Base-by-base conservation (phyloP, 139 green algal species). In the Desmodesmus armatus region DNA sequence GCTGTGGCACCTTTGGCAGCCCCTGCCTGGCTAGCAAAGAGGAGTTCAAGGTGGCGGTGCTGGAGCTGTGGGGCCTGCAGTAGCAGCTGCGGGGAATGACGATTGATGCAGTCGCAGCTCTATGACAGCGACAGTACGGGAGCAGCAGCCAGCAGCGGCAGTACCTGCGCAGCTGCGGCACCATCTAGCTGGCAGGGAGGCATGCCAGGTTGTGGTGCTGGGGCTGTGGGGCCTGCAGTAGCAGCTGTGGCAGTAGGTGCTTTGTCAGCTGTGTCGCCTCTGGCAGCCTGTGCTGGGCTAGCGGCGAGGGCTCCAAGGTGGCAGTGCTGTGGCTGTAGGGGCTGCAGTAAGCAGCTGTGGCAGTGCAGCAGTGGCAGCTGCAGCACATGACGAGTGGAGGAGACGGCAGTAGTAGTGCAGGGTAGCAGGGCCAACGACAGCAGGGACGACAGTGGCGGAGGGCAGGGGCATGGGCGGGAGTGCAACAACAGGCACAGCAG, bases 241-340 rank as follows among this genome's bases (percentile, higher is more conserved):
- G 87, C 39, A 41, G 66, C 4, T 75, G 67, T 75, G 67, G 67
- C 11, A 75, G n/a, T n/a, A n/a, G n/a, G n/a, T n/a, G n/a, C n/a
- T n/a, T n/a, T n/a, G n/a, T n/a, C n/a, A n/a, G n/a, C n/a, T 95
- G 94, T 73, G 87, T 93, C n/a, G 96, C 95, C 0, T 98, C 96
- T 80, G 89, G 74, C 76, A 95, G 82, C 44, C 89, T 90, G 2
- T 93, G 90, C 82, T 85, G 97, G 60, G 82, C 92, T 4, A 69
- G 67, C n/a, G 78, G n/a, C 23, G 81, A 92, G 69, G 93, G 96
- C 37, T 98, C 96, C 80, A 75, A 89, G 43, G 87, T 95, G 53
- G 71, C 83, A 23, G 67, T 78, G n/a, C 78, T 98, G 49, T 94
- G 96, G 86, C 82, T 98, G 51, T 98, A 91, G 92, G 76, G 67